Conservation (phyloP, 257 asterid species). For the Solanum chilense region DNA sequence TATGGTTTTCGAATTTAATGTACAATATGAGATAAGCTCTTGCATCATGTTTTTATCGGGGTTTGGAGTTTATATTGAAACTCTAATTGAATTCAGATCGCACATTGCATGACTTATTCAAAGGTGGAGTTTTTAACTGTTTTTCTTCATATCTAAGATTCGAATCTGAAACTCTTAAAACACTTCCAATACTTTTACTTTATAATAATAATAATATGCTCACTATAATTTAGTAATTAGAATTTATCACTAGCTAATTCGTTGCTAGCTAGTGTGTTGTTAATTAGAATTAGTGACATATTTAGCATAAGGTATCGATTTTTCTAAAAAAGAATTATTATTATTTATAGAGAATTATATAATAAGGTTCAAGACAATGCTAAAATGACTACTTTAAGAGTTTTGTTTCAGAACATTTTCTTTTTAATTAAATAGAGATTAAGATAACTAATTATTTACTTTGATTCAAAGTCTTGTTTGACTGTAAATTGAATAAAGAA, state of each 20-base stretch:
- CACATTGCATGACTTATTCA: accelerated
- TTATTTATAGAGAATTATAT: not conserved
- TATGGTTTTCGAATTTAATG: not conserved
- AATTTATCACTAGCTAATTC: not conserved
- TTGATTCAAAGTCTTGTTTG: not conserved
- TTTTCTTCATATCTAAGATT: too few relatives aligned
- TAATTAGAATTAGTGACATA: not conserved
- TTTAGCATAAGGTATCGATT: not conserved
- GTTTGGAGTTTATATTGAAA: too few relatives aligned
- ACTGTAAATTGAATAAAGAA: not conserved
- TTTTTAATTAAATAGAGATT: not conserved
- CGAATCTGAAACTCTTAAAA: accelerated
- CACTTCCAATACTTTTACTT: not conserved
- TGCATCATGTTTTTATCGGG: not conserved
- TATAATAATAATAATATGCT: not conserved
- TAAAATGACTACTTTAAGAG: not conserved
- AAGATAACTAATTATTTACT: not conserved
- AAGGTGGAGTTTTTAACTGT: accelerated
- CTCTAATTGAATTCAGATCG: too few relatives aligned
- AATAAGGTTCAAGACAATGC: not conserved
- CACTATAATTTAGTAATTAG: not conserved
- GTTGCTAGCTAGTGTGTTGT: not conserved
- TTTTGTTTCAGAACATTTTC: not conserved
- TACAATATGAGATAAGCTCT: not conserved
- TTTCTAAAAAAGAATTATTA: too few relatives aligned